Conservation (phyloP, 208 protist genomes). For the Trypanosoma rangeli region DNA sequence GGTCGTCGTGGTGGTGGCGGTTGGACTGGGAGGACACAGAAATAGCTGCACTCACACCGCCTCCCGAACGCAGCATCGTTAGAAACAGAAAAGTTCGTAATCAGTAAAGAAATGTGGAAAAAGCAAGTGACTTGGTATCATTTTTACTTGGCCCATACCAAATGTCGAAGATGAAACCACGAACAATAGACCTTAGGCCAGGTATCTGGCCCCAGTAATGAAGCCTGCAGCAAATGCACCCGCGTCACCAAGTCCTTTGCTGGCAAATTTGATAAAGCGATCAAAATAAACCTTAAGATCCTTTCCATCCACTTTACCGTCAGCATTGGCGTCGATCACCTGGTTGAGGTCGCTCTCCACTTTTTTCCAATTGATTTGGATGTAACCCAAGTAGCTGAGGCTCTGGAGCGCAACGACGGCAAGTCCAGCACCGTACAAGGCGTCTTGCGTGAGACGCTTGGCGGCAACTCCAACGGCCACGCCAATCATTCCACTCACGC, state of each 20-base stretch:
- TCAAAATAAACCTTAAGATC: conserved; percentile 56
- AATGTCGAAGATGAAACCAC: not conserved
- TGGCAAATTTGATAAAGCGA: conserved; percentile 34
- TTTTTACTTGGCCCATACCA: no score
- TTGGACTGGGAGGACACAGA: no score
- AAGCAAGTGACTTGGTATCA: not conserved
- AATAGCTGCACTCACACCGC: no score
- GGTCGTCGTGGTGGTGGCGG: no score
- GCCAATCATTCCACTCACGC: conserved; percentile 50
- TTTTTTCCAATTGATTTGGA: conserved; percentile 63
- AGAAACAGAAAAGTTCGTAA: no score
- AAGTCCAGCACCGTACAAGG: conserved; percentile 58
- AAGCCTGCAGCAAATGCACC: conserved; percentile 62
- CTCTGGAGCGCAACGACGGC: conserved; percentile 55
- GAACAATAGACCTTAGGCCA: conserved; percentile 30
- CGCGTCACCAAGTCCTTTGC: conserved; percentile 43
- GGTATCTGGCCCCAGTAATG: conserved; percentile 47
- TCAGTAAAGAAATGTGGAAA: conserved; percentile 29
- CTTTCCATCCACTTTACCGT: conserved; percentile 49
- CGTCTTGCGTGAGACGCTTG: conserved; percentile 50
- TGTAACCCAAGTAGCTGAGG: conserved; percentile 59
- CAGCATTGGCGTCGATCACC: conserved; percentile 47
- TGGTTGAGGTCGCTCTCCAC: conserved; percentile 42
- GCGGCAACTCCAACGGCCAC: conserved; percentile 46
- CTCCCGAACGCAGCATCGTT: no score